Conservation (phyloP, 2,329 filamentous ascomycete genomes). For the Xylaria polymorpha region DNA sequence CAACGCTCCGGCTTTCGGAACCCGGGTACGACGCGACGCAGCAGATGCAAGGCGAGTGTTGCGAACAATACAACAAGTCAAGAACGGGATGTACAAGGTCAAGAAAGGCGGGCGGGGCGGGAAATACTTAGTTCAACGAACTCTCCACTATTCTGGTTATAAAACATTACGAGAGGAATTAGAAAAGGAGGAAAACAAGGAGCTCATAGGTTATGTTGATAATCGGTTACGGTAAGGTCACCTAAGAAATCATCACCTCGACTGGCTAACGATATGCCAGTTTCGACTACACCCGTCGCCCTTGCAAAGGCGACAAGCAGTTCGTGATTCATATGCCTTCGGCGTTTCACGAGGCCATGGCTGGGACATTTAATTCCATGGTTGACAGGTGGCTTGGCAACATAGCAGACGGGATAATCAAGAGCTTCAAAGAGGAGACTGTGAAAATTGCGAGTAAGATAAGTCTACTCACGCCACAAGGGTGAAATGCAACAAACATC, state of each 20-base stretch:
- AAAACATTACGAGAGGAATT: constrained; percentile 22
- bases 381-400: constrained; percentile 9
- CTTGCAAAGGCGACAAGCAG: constrained; percentile 23
- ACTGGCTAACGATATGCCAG: constrained; percentile 11
- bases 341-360: constrained; percentile 2
- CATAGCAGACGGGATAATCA: not conserved
- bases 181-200: constrained; percentile 8
- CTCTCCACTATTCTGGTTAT: constrained; percentile 19
- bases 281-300: constrained; percentile 25
- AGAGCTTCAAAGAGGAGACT: constrained; percentile 5
- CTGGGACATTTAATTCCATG: not conserved
- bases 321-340: constrained; percentile 29
- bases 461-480: not conserved
- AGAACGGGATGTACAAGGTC: not conserved
- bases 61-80: constrained; percentile 23
- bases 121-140: constrained; percentile 24
- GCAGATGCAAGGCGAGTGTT: constrained; percentile 19
- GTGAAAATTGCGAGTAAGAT: constrained; percentile 12
- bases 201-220: constrained; percentile 8
- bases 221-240: constrained; percentile 13
- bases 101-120: constrained; percentile 20
- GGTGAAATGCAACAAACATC: not conserved
- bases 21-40: constrained; percentile 12
- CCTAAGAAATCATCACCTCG: not conserved
- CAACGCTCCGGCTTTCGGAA: not conserved